phyloP scores from a whole-genome alignment of 495 filamentous ascomycete species.

The Collariella sp. region DNA sequence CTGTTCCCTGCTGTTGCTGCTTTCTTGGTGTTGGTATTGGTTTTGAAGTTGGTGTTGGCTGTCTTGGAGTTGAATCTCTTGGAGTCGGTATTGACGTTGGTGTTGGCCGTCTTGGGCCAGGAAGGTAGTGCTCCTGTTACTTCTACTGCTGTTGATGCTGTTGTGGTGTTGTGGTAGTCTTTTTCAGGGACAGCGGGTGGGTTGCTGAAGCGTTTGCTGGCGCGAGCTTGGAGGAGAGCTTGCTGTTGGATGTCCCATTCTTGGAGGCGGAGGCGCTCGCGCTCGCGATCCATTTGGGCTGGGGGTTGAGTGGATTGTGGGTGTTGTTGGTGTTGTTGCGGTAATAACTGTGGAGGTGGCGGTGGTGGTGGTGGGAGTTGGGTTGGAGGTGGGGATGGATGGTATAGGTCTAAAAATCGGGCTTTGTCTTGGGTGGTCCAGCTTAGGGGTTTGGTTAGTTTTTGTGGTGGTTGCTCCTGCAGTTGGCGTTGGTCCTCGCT shows the following conservation, averaged over 20 bases:
- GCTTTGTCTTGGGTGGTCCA: neutral
- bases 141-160: neutral
- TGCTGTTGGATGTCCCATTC: neutral
- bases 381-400: neutral
- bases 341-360: neutral
- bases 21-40: no score
- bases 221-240: no score
- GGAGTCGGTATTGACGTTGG: neutral
- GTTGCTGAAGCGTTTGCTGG: neutral
- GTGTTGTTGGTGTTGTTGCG: neutral
- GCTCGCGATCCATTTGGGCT: no score
- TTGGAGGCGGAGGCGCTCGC: neutral
- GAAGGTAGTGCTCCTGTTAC: neutral
- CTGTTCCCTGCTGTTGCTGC: no score
- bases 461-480: neutral
- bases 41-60: no score
- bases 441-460: neutral
- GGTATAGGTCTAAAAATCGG: neutral
- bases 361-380: neutral
- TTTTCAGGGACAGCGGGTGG: conserved; percentile 2
- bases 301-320: no score
- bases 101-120: neutral
- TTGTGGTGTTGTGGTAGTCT: neutral
- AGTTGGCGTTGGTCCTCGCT: neutral
- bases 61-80: no score